phyloP scores from a whole-genome alignment of 352 stramenopile genomes.

The Phytophthora cajani region DNA sequence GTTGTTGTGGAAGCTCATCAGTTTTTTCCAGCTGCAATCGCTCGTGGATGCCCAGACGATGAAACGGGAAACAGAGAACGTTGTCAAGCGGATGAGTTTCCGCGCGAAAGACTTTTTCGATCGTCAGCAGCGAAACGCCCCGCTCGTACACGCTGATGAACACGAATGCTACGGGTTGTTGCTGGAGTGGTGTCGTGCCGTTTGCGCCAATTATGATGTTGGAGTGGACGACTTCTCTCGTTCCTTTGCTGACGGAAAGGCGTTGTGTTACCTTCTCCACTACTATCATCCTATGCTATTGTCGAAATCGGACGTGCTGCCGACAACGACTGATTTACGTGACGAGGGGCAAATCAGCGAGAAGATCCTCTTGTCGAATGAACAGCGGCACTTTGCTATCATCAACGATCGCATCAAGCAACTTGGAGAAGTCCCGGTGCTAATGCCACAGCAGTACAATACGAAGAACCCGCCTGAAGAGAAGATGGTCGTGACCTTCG shows the following conservation, averaged over 20 bases:
- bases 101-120: constrained; percentile 70
- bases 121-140: constrained; percentile 39
- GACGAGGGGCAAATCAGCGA: constrained; percentile 30
- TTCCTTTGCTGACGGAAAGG: constrained; percentile 94
- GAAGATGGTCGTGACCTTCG: constrained; percentile 94
- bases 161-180: constrained; percentile 79
- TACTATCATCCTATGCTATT: constrained; percentile 96
- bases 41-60: constrained; percentile 86
- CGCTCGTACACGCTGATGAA: constrained; percentile 46
- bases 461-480: constrained; percentile 92
- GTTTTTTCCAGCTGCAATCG: constrained; percentile 89
- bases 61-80: constrained; percentile 76
- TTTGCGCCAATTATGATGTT: constrained; percentile 92
- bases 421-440: constrained; percentile 92
- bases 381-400: constrained; percentile 88
- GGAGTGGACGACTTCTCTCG: constrained; percentile 89
- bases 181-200: constrained; percentile 91
- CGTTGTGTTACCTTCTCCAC: constrained; percentile 94
- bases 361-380: constrained; percentile 53
- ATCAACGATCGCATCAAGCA: constrained; percentile 91
- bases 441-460: constrained; percentile 89
- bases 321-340: constrained; percentile 49
- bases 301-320: constrained; percentile 62
- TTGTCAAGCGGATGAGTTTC: constrained; percentile 77
- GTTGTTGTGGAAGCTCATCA: constrained; percentile 95